Percentiles rank a stretch among this genome's conserved stretches.
Conservation (phyloP, 192 early-diverging fungal species). For the Coemansia sp. region DNA sequence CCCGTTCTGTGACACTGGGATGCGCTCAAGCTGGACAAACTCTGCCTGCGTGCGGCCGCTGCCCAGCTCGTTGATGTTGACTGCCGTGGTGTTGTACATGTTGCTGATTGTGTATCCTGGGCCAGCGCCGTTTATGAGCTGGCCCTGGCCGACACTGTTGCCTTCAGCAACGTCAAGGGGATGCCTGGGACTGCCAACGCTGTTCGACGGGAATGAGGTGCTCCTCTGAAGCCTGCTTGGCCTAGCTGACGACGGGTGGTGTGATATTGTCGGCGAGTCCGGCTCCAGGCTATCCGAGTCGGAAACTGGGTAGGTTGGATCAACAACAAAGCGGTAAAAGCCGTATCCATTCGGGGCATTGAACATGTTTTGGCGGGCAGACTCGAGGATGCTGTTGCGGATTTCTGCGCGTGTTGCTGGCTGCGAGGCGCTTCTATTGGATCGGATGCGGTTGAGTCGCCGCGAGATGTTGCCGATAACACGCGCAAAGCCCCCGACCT, state of each 20-base stretch:
- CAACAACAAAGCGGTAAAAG: slow-evolving; percentile 45
- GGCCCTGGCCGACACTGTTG: not conserved
- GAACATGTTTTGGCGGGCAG: slow-evolving; percentile 36
- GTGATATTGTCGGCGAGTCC: slow-evolving; percentile 44
- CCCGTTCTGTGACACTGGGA: not conserved
- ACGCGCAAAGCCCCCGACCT: slow-evolving; percentile 37
- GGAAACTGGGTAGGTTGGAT: slow-evolving; percentile 46
- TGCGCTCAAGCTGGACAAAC: slow-evolving; percentile 3
- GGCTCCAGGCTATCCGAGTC: slow-evolving; percentile 29
- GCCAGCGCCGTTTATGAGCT: not conserved
- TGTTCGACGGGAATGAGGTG: slow-evolving; percentile 28
- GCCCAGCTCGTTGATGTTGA: slow-evolving; percentile 4
- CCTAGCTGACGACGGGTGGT: slow-evolving; percentile 15
- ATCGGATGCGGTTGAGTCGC: slow-evolving; percentile 39
- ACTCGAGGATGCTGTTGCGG: slow-evolving; percentile 38
- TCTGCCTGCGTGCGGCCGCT: not conserved
- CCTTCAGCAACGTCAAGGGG: not conserved
- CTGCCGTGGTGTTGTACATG: slow-evolving; percentile 8
- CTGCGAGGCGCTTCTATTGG: slow-evolving; percentile 48
- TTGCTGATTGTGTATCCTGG: not conserved
- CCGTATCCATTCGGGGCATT: slow-evolving; percentile 23
- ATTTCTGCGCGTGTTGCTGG: slow-evolving; percentile 48
- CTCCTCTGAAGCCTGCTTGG: slow-evolving; percentile 25
- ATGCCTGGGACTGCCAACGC: slow-evolving; percentile 1
- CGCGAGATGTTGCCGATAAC: slow-evolving; percentile 45